A percentile compares a stretch with the other conserved stretches of the same genome.
These are phyloP conservation scores for Zymoseptoria passerinii DNA, from an alignment of 2,329 filamentous ascomycete species.

Conservation along the genomic window DNA sequence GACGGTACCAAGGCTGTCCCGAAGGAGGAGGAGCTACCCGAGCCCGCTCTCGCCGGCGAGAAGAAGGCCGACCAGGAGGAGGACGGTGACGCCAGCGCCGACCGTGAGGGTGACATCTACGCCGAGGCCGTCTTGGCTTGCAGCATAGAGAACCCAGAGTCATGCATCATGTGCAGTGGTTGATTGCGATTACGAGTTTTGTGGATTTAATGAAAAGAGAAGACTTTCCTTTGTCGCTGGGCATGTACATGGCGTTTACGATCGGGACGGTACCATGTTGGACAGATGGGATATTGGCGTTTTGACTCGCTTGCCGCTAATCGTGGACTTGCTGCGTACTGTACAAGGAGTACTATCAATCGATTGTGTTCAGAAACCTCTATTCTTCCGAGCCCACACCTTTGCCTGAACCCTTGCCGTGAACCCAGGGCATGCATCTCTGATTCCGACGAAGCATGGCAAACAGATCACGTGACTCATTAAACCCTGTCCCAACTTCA, in stretches of 20 bases:
- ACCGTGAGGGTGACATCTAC: conserved; percentile 86
- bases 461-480: neutral
- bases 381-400: neutral
- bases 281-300: conserved; percentile 6
- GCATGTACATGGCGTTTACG: conserved; percentile 12
- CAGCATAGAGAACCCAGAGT: conserved; percentile 95
- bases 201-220: conserved; percentile 5
- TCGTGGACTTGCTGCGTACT: conserved; percentile 8
- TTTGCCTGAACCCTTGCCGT: neutral
- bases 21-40: conserved; percentile 57
- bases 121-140: conserved; percentile 85
- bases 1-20: conserved; percentile 53
- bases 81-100: conserved; percentile 58
- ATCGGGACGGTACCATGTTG: conserved; percentile 5
- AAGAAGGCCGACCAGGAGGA: conserved; percentile 57
- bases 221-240: conserved; percentile 2
- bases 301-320: conserved; percentile 12
- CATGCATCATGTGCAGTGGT: conserved; percentile 95
- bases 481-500: neutral
- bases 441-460: neutral
- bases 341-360: neutral
- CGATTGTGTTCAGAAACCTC: neutral
- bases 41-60: conserved; percentile 42
- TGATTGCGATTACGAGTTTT: conserved; percentile 32
- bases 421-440: neutral